Percentiles rank a stretch among this genome's conserved stretches.
phyloP scores from a whole-genome alignment of 345 rosid species.

The Iberis pinnata region DNA sequence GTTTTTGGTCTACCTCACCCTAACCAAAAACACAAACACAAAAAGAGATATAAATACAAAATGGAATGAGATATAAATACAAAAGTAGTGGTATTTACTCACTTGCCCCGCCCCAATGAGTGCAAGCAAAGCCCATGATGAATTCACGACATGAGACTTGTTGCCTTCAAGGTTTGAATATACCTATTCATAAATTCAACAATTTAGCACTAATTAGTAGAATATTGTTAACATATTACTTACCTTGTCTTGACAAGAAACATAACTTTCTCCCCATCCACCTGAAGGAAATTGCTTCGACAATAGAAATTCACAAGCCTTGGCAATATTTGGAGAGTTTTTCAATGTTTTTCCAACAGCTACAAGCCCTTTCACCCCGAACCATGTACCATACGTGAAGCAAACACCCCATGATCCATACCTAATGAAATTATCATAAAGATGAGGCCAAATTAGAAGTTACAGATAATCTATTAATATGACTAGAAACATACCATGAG shows the following conservation, averaged over 20 bases:
- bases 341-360: slow-evolving; percentile 66
- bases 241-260: slow-evolving; percentile 89
- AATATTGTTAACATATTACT: not conserved
- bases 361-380: slow-evolving; percentile 67
- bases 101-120: slow-evolving; percentile 66
- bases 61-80: not conserved
- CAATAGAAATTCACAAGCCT: slow-evolving; percentile 78
- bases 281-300: slow-evolving; percentile 79
- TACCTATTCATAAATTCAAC: slow-evolving; percentile 34
- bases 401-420: slow-evolving; percentile 96
- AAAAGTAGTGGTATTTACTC: no score
- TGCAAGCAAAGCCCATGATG: slow-evolving; percentile 60
- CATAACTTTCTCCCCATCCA: slow-evolving; percentile 99
- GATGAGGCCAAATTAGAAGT: no score
- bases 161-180: slow-evolving; percentile 52
- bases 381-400: slow-evolving; percentile 81
- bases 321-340: slow-evolving; percentile 50
- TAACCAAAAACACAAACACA: slow-evolving; percentile 13
- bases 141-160: slow-evolving; percentile 50
- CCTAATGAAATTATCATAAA: slow-evolving; percentile 38
- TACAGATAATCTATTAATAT: no score
- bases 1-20: slow-evolving; percentile 56
- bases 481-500: slow-evolving; percentile 98
- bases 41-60: not conserved
- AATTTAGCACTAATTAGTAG: no score